Evolutionary conservation across 2,329 filamentous ascomycete species (phyloP), one percentile per base, ranked within the genome.

Genomic region (Clonostachys solani): DNA sequence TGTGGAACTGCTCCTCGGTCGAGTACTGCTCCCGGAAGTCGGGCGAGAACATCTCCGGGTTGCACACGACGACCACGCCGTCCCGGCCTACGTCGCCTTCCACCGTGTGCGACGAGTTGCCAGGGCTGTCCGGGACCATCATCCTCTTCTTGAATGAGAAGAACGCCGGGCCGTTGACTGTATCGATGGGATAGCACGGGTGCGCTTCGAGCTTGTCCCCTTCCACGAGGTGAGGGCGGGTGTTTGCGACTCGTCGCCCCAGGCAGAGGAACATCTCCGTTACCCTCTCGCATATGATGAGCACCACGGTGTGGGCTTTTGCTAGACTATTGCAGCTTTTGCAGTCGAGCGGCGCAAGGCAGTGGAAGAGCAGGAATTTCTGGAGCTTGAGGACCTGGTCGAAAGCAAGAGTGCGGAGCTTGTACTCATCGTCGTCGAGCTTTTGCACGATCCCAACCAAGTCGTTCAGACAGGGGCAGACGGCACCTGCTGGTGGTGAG

Each of bases 391-490:
- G 43, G 3, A 62, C 54, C 17, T 60, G 46, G 44, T 62, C 61
- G 9, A 63, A 54, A 1, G 57, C 50, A 10, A 61, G 50, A 2
- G 50, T 54, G 15, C 50, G 53, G 5, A 62, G 50, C 18, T 51
- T 48, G 44, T 59, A 63, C 33, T 60, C 54, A 45, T 63, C 60
- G 45, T 63, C 58, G 43, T 62, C 59, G 15, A 63, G 53, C 44
- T 58, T 58, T 43, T 61, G 57, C 13, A 62, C 49, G 12, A 60
- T 50, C 12, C 50, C 50, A 2, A 62, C 43, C 12, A 51, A 48
- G 29, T 59, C 54, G 15, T 51, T 44, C 1, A 61, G 42, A 41
- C 58, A 61, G 7, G 52, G 50, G 42, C 60, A 63, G 23, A 29
- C 23, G 23, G 8, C 23, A 29, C 23, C 23, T 29, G 9, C 8